A percentile compares a stretch with the other conserved stretches of the same genome.
Evolutionary conservation across 2,329 filamentous ascomycete genomes (phyloP).

Genomic region (Diaporthe batatas): DNA sequence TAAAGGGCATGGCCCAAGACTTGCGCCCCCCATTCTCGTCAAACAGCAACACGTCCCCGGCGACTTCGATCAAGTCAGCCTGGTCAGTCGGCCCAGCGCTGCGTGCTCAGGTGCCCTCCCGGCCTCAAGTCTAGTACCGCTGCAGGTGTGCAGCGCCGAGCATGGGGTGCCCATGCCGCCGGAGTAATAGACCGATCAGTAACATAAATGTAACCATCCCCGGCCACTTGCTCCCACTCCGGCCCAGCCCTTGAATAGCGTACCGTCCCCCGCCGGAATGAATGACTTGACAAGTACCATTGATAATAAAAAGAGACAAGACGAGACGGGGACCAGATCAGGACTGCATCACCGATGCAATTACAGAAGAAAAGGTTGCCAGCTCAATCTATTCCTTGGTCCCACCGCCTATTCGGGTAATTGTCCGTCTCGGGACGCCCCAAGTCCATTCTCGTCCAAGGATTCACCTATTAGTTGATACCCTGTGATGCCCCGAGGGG

Average conservation of each 20-base stretch:
- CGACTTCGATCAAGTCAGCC: no score
- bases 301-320: constrained; percentile 5
- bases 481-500: constrained; percentile 30
- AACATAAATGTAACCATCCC: constrained; percentile 34
- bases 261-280: constrained; percentile 21
- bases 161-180: constrained; percentile 20
- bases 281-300: constrained; percentile 6
- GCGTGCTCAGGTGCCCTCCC: background rate
- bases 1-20: constrained; percentile 14
- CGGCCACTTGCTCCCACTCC: constrained; percentile 16
- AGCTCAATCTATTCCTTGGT: constrained; percentile 2
- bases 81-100: constrained; percentile 16
- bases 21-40: background rate
- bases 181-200: constrained; percentile 27
- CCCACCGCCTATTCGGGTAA: constrained; percentile 17
- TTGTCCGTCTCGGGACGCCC: constrained; percentile 24
- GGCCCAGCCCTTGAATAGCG: constrained; percentile 15
- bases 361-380: constrained; percentile 28
- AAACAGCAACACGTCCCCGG: background rate
- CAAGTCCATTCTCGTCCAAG: constrained; percentile 10
- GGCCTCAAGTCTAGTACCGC: constrained; percentile 12
- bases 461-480: background rate
- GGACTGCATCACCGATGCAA: background rate
- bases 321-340: background rate
- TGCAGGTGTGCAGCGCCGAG: background rate